Evolutionary conservation across 1,284 basidiomycete genomes (phyloP).

Genomic region (Peniophora sp.): DNA sequence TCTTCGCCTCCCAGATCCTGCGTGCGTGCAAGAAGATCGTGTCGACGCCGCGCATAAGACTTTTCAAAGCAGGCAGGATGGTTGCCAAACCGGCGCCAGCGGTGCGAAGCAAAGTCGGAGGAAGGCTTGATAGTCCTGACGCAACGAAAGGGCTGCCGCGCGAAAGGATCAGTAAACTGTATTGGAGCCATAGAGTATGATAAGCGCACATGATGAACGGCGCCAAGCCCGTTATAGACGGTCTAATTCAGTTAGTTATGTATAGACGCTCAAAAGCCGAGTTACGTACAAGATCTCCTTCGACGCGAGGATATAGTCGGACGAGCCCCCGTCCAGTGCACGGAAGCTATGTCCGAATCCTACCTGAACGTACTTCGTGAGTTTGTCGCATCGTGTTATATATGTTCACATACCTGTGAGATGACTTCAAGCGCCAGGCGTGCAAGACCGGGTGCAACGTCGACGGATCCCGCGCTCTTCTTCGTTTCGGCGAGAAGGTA

Average conservation of each 20-base stretch:
- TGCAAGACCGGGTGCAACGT: conserved; percentile 19
- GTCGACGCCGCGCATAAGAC: conserved; percentile 35
- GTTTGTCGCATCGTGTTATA: too few relatives aligned
- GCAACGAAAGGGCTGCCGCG: neutral
- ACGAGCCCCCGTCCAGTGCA: conserved; percentile 32
- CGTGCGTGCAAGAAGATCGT: conserved; percentile 39
- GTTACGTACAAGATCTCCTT: conserved; percentile 36
- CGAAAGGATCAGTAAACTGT: too few relatives aligned
- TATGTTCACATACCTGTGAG: too few relatives aligned
- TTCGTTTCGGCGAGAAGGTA: too few relatives aligned
- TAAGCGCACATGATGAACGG: neutral
- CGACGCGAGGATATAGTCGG: conserved; percentile 33
- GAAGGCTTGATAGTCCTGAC: neutral
- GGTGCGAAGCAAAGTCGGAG: neutral
- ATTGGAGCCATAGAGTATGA: too few relatives aligned
- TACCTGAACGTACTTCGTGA: too few relatives aligned
- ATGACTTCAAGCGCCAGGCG: conserved; percentile 43
- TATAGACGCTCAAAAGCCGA: neutral
- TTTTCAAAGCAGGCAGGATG: conserved; percentile 25
- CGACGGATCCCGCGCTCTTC: neutral
- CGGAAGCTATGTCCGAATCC: conserved; percentile 46
- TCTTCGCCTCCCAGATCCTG: conserved; percentile 27
- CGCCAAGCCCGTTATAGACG: neutral
- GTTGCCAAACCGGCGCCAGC: neutral
- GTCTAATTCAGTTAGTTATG: neutral